These are phyloP conservation scores for Aspergillus bertholletiae DNA, from an alignment of 495 filamentous ascomycete species.

Conservation along the genomic window DNA sequence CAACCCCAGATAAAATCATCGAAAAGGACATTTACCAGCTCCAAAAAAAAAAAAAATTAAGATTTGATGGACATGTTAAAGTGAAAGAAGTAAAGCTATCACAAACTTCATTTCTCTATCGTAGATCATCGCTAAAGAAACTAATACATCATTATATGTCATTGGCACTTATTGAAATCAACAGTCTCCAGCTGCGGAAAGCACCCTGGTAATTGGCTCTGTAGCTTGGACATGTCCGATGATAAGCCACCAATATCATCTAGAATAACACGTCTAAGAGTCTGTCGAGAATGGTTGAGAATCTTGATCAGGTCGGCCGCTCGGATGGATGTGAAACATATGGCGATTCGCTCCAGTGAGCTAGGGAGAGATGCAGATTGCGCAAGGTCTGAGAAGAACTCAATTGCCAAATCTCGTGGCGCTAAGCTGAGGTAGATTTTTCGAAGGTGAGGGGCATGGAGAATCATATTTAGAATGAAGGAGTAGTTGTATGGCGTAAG, in stretches of 20 bases:
- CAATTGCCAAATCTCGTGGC: not conserved
- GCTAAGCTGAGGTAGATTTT: slow-evolving; percentile 9
- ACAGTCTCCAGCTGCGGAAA: slow-evolving; percentile 1
- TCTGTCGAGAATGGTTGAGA: not conserved
- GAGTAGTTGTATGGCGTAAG: slow-evolving; percentile 9
- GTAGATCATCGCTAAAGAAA: too few relatives aligned
- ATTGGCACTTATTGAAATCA: not conserved
- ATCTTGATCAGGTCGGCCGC: slow-evolving; percentile 1
- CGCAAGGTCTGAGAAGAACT: slow-evolving; percentile 4
- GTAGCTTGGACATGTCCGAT: not conserved
- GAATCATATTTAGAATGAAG: slow-evolving; percentile 5
- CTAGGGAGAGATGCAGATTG: not conserved
- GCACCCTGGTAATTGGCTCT: not conserved
- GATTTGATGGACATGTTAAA: too few relatives aligned
- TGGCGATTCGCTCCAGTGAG: not conserved
- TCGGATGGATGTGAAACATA: not conserved
- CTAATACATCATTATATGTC: too few relatives aligned
- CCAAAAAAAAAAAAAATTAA: too few relatives aligned
- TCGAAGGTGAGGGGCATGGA: slow-evolving; percentile 2
- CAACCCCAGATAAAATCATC: too few relatives aligned
- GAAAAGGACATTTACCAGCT: too few relatives aligned
- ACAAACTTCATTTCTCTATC: too few relatives aligned
- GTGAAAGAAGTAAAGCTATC: too few relatives aligned
- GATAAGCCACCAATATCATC: not conserved
- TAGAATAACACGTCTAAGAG: not conserved